Base-by-base conservation (phyloP, 2,329 filamentous ascomycete genomes). In the Drechslerella dactyloides region DNA sequence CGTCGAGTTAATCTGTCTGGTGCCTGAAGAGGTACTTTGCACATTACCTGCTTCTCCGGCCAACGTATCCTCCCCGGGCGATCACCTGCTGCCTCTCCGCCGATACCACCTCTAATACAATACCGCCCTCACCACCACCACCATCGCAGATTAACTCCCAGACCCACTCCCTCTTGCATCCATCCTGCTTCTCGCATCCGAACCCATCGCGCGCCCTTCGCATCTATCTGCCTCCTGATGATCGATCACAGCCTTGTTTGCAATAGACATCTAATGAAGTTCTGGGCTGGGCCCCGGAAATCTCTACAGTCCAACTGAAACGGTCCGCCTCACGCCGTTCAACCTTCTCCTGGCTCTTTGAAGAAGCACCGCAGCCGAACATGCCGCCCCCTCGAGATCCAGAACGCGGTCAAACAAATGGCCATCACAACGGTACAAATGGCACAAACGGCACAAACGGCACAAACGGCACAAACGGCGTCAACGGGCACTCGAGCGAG, bases 201-300 rank as follows among this genome's bases (percentile, higher is more conserved):
- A 33, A 35, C 27, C 37, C 17, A 35, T 56, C 27, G 27, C 8
- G n/a, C 27, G 27, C 27, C n/a, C 27, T 33, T 33, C 27, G 27
- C 27, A 33, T 33, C 27, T 33, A 8, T 61, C 53, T 27, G 51
- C 40, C 65, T 55, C 68, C 46, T 63, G 2, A 72, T 72, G 68
- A 63, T 60, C 56, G 30, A 65, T 62, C 27, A 61, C 17, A 72
- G 17, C 35, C 48, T 58, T 48, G 46, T 15, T 63, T 40, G 23
- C 52, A 17, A 46, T 44, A 61, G 57, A 44, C 64, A 72, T 72
- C 68, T 72, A 33, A 72, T 72, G 68, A 60, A 72, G 37, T 56
- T 72, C 68, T 72, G 68, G 68, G 68, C 68, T 61, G 68, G 68
- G 55, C 60, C 68, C 68, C 68, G 60, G 68, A 44, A 65, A 72